Evolutionary conservation across 129 eudicot genomes (phyloP), one percentile per base, ranked within the genome.

Genomic region (Lactuca saligna): DNA sequence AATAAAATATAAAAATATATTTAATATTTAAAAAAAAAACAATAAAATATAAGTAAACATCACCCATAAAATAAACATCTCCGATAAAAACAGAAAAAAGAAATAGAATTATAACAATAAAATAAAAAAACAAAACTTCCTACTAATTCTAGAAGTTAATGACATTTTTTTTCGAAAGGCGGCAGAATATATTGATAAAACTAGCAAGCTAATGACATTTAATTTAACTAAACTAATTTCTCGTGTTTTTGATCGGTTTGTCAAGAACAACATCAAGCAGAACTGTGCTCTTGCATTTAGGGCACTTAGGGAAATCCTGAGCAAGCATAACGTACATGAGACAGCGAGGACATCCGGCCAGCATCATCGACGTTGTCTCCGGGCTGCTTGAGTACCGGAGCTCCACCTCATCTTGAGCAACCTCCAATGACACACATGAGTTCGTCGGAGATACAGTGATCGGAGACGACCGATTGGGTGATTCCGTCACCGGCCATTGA

Each of bases 321-420:
- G 96, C 63, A 3, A 91, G 86, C 97, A 91, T 91, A 31, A 91
- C 88, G 63, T 88, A 91, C 94, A 91, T 91, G 61, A 91, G 86
- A 79, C 97, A 91, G 11, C 91, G 70, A 0, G 94, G 97, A 51
- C 97, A 91, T 6, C 97, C 97, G 20, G 86, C 97, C 56, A 91
- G 75, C 76, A 88, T 80, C 97, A 91, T 91, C 3, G 97, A 84
- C 3, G 85, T 73, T 0, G 91, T 81, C 44, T 91, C 97, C 7
- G 96, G 94, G 88, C 94, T 86, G 29, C 81, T 78, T 1, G 85
- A 76, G 73, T 84, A 82, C 12, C 68, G 72, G 12, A 67, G 63
- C 46, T 67, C 80, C 48, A 4, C 3, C 53, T 83, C 90, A 7
- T 84, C 88, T 63, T 67, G 84, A 65, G 58, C 77, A 20, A 57